phyloP scores from a whole-genome alignment of 441 rosid genomes.

The Gossypium lobatum region DNA sequence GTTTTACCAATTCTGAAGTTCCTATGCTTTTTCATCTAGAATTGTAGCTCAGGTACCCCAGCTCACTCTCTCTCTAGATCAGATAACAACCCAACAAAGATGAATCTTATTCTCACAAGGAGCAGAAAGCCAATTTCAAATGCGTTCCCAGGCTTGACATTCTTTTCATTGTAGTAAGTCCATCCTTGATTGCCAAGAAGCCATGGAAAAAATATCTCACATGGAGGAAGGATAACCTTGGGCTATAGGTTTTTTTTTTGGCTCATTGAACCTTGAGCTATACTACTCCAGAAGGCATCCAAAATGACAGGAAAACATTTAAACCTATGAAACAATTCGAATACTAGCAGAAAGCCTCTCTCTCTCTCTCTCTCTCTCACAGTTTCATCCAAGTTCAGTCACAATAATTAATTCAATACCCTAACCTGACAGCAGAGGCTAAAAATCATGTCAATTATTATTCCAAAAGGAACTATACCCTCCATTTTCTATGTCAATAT shows the following conservation, averaged over 20 bases:
- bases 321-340: not conserved
- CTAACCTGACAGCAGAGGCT: not conserved
- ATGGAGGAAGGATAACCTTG: not conserved
- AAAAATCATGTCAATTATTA: not conserved
- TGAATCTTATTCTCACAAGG: not conserved
- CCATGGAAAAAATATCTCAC: not conserved
- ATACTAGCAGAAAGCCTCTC: not conserved
- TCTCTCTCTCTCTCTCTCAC: not conserved
- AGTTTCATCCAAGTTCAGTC: not conserved
- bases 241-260: no score
- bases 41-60: not conserved
- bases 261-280: no score
- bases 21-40: not conserved
- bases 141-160: not conserved
- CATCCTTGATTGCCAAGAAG: not conserved
- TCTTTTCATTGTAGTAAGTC: not conserved
- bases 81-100: not conserved
- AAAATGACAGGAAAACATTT: not conserved
- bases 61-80: not conserved
- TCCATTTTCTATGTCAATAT: not conserved
- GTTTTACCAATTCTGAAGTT: not conserved
- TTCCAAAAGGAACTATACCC: not conserved
- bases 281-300: not conserved
- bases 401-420: not conserved
- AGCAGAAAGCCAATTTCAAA: not conserved